Conservation (phyloP, 202 grass and related monocot species). For the Eragrostis tef region DNA sequence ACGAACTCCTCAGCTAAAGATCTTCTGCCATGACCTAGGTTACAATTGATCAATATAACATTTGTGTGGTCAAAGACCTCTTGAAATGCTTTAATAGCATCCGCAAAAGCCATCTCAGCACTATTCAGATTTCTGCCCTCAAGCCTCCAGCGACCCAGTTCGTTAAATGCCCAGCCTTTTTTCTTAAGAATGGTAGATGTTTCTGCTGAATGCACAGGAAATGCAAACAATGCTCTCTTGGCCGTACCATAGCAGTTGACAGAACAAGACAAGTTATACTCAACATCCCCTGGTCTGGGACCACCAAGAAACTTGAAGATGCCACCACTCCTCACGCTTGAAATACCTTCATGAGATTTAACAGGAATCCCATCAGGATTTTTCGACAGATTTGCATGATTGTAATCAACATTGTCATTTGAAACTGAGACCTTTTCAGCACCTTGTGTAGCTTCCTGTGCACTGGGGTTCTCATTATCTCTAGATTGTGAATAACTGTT, state of each 20-base stretch:
- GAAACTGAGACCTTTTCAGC: slow-evolving; percentile 40
- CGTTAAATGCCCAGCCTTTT: slow-evolving; percentile 89
- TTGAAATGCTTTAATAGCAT: slow-evolving; percentile 89
- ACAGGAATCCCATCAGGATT: slow-evolving; percentile 32
- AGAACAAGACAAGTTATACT: slow-evolving; percentile 79
- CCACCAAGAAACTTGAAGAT: slow-evolving; percentile 89
- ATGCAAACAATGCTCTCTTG: slow-evolving; percentile 52
- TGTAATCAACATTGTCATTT: slow-evolving; percentile 37
- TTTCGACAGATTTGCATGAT: slow-evolving; percentile 11
- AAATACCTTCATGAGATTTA: slow-evolving; percentile 49
- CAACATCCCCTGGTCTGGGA: slow-evolving; percentile 73
- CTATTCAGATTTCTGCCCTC: slow-evolving; percentile 62
- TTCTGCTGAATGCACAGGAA: slow-evolving; percentile 54
- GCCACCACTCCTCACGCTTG: slow-evolving; percentile 71
- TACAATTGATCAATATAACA: slow-evolving; percentile 97
- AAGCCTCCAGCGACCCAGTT: slow-evolving; percentile 87
- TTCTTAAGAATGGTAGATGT: slow-evolving; percentile 73
- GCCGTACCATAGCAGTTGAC: slow-evolving; percentile 73
- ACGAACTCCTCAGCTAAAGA: slow-evolving; percentile 87
- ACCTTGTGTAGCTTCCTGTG: slow-evolving; percentile 36
- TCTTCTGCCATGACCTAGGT: slow-evolving; percentile 96
- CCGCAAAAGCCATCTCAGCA: slow-evolving; percentile 81
- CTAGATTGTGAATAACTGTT: slow-evolving; percentile 48
- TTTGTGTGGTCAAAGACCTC: slow-evolving; percentile 84
- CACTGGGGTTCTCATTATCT: slow-evolving; percentile 44